Evolutionary conservation across 352 stramenopile genomes (phyloP).

Genomic region (Pythium coloratum): DNA sequence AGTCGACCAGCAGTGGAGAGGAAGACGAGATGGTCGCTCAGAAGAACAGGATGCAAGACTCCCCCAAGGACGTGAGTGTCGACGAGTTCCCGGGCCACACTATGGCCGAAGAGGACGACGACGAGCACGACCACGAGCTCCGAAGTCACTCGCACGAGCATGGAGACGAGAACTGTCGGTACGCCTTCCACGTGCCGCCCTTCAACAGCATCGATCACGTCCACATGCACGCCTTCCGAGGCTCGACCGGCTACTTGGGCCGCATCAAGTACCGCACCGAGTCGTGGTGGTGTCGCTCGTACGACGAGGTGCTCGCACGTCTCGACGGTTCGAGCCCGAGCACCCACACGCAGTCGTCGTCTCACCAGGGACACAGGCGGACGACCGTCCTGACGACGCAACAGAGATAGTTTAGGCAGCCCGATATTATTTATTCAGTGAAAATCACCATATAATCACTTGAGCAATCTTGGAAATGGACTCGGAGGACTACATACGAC

Average conservation of each 20-base stretch:
- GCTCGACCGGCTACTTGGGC: constrained; percentile 46
- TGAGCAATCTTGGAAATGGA: neutral
- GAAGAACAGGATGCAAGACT: constrained; percentile 5
- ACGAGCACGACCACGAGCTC: neutral
- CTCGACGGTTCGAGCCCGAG: constrained; percentile 26
- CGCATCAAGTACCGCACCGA: constrained; percentile 80
- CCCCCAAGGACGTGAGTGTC: constrained; percentile 3
- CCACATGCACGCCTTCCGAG: constrained; percentile 34
- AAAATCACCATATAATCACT: neutral
- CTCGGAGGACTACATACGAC: neutral
- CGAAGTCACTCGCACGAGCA: neutral
- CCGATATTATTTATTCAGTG: constrained; percentile 14
- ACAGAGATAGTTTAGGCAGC: neutral
- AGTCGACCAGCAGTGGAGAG: neutral
- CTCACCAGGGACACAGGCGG: neutral
- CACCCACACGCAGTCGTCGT: neutral
- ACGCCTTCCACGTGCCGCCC: constrained; percentile 55
- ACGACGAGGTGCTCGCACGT: constrained; percentile 54
- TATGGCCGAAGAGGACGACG: neutral
- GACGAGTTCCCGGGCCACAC: constrained; percentile 1
- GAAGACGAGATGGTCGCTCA: neutral
- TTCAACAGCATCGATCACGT: constrained; percentile 36
- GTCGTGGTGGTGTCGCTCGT: constrained; percentile 85
- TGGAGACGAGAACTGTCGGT: constrained; percentile 17
- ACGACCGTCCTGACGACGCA: neutral